These are phyloP conservation scores for Priceomyces medius DNA, from an alignment of 805 yeast species.

Conservation along the genomic window DNA sequence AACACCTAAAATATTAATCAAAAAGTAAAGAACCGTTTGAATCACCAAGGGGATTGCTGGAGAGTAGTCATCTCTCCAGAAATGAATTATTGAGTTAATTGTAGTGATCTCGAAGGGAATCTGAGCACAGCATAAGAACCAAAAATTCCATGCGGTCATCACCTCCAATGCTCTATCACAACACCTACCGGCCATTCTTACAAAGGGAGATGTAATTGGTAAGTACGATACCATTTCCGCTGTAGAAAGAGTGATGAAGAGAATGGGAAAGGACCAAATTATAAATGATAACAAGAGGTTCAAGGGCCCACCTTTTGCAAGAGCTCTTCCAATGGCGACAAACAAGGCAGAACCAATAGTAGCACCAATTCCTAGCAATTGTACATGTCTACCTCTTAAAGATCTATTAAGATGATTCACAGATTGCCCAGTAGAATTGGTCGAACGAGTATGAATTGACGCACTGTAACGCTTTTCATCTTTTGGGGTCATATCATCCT, in stretches of 20 bases:
- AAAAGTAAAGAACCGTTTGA: conserved; percentile 60
- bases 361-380: conserved; percentile 77
- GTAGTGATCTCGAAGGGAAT: conserved; percentile 85
- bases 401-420: conserved; percentile 35
- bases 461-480: conserved; percentile 9
- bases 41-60: conserved; percentile 69
- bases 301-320: conserved; percentile 69
- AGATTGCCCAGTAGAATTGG: conserved; percentile 13
- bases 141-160: conserved; percentile 78
- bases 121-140: conserved; percentile 70
- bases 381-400: conserved; percentile 68
- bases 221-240: conserved; percentile 79
- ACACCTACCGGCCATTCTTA: conserved; percentile 71
- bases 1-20: conserved; percentile 73
- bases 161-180: conserved; percentile 74
- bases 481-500: neutral
- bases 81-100: conserved; percentile 74
- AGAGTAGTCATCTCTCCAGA: conserved; percentile 74
- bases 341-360: conserved; percentile 80
- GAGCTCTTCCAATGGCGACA: conserved; percentile 65
- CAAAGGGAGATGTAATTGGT: conserved; percentile 77
- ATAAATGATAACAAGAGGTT: conserved; percentile 63
- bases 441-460: conserved; percentile 15
- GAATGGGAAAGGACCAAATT: conserved; percentile 68
- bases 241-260: conserved; percentile 63